Percentiles rank a stretch among this genome's conserved stretches.
These are phyloP conservation scores for Medicago truncatula DNA, from an alignment of 306 rosid species.

Conservation along the genomic window DNA sequence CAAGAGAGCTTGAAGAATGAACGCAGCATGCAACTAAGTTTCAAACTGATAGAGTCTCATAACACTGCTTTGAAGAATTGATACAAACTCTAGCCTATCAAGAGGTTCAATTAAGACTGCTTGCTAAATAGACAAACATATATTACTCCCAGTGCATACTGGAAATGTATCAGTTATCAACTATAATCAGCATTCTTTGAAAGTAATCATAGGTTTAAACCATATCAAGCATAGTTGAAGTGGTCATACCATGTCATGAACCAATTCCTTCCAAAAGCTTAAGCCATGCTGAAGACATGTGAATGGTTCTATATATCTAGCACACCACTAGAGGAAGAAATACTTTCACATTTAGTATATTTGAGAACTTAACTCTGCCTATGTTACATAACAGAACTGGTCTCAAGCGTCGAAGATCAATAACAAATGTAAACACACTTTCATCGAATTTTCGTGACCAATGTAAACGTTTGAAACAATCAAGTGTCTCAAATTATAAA, in stretches of 20 bases:
- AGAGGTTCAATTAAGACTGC: too few species aligned
- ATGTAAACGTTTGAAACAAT: background rate
- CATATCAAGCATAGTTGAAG: background rate
- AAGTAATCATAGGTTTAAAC: background rate
- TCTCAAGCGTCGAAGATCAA: background rate
- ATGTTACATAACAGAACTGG: background rate
- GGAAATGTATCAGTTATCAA: background rate
- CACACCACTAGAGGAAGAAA: background rate
- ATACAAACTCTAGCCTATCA: background rate
- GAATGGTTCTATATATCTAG: background rate
- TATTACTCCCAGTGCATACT: background rate
- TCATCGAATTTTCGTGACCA: background rate
- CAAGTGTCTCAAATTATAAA: background rate
- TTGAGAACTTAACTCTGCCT: background rate
- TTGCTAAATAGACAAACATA: conserved; percentile 1
- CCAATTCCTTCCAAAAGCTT: conserved; percentile 6
- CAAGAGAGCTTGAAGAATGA: too few species aligned
- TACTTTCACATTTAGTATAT: background rate
- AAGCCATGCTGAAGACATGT: background rate
- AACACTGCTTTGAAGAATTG: background rate
- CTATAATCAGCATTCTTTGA: conserved; percentile 6
- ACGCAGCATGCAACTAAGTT: background rate
- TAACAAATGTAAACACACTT: background rate
- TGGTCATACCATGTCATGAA: background rate
- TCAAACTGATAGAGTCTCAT: background rate